phyloP scores from a whole-genome alignment of 2,329 filamentous ascomycete genomes.

The Akanthomyces uredinophilus region DNA sequence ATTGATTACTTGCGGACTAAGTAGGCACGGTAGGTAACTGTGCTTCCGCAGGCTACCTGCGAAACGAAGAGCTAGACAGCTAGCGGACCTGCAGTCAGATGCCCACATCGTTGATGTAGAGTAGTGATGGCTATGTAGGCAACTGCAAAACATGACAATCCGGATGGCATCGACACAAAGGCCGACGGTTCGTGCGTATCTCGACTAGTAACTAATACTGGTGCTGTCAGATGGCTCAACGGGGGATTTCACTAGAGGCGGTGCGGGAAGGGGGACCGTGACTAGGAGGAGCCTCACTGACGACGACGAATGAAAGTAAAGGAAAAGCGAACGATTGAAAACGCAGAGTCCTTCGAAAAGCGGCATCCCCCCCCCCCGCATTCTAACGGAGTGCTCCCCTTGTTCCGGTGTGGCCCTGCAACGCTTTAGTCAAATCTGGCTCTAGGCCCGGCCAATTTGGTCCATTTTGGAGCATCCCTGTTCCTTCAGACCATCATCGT shows the following conservation, averaged over 20 bases:
- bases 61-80: background rate
- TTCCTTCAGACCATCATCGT: background rate
- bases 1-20: background rate
- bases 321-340: background rate
- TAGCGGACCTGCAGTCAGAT: background rate
- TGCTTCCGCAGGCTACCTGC: background rate
- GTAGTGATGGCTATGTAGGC: no score
- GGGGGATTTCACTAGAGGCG: background rate
- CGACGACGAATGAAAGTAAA: background rate
- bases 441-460: background rate
- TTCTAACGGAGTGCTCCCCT: conserved; percentile 1
- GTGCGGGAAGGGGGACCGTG: background rate
- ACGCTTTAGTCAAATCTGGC: background rate
- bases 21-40: background rate
- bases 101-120: background rate
- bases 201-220: background rate
- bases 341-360: background rate
- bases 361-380: background rate
- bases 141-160: no score
- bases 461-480: background rate
- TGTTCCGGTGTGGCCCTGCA: background rate
- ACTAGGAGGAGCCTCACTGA: background rate
- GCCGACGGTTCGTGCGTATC: background rate
- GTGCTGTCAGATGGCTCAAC: background rate
- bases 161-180: background rate